Percentiles rank a stretch among this genome's conserved stretches.
phyloP scores from a whole-genome alignment of 352 stramenopile species.

The Phytophthora colocasiae region DNA sequence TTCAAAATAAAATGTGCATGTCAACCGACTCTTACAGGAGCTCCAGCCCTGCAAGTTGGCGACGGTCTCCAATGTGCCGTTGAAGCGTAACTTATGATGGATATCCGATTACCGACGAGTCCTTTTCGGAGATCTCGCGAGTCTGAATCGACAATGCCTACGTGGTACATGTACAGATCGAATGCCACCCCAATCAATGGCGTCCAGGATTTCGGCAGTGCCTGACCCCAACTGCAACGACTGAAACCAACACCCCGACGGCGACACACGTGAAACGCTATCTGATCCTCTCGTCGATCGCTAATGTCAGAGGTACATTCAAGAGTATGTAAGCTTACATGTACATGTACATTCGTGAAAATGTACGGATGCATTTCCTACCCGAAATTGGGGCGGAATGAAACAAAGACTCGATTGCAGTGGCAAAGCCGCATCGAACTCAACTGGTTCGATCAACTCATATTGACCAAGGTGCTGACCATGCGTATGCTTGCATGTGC shows the following conservation, averaged over 20 bases:
- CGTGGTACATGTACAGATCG: conserved; percentile 4
- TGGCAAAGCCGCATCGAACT: not conserved
- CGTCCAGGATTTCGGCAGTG: not conserved
- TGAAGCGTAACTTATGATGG: too few species aligned
- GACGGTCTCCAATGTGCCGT: not conserved
- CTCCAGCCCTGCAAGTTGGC: conserved; percentile 8
- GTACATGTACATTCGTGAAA: too few species aligned
- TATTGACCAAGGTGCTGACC: not conserved
- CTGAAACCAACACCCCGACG: not conserved
- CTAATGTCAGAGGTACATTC: not conserved
- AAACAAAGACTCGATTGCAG: not conserved
- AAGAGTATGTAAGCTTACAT: too few species aligned
- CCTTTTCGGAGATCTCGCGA: conserved; percentile 22
- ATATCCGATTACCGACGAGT: not conserved
- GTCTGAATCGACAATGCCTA: conserved; percentile 23
- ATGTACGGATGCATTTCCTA: not conserved
- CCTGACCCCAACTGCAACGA: conserved; percentile 29
- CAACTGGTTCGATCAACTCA: not conserved
- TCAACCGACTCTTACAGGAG: conserved; percentile 18
- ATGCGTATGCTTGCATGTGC: not conserved
- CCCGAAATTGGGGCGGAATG: not conserved
- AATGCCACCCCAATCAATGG: conserved; percentile 2
- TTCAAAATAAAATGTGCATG: conserved; percentile 1
- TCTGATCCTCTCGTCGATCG: conserved; percentile 5
- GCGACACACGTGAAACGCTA: conserved; percentile 5